Conservation (phyloP, 1,139 yeast species). For the Meyerozyma guilliermondii region DNA sequence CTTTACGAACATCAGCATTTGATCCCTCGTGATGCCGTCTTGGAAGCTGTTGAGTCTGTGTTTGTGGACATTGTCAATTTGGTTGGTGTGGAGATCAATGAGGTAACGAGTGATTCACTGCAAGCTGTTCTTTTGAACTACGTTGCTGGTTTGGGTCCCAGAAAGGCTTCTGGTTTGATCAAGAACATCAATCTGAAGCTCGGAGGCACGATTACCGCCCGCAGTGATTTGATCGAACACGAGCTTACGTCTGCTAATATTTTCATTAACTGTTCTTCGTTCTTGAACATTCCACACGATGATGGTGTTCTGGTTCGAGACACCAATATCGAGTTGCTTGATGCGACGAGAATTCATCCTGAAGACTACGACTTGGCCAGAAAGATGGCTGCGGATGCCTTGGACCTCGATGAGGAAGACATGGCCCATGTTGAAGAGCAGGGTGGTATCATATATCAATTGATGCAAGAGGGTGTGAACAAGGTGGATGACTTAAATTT, state of each 20-base stretch:
- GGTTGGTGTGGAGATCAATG: slow-evolving; percentile 92
- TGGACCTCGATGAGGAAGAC: slow-evolving; percentile 94
- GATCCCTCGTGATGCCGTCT: slow-evolving; percentile 58
- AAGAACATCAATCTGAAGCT: slow-evolving; percentile 71
- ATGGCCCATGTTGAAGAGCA: slow-evolving; percentile 69
- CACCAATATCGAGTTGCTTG: slow-evolving; percentile 71
- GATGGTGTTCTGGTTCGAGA: slow-evolving; percentile 46
- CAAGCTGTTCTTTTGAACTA: slow-evolving; percentile 68
- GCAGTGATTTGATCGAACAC: slow-evolving; percentile 75
- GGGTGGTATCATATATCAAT: slow-evolving; percentile 81
- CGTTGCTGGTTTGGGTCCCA: slow-evolving; percentile 90
- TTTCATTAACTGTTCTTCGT: slow-evolving; percentile 89
- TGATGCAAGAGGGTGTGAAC: slow-evolving; percentile 78
- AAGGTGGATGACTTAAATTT: slow-evolving; percentile 83
- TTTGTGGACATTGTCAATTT: slow-evolving; percentile 87
- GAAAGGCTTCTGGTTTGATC: slow-evolving; percentile 84
- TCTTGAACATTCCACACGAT: slow-evolving; percentile 74
- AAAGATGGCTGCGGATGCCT: slow-evolving; percentile 96
- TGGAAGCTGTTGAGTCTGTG: slow-evolving; percentile 69
- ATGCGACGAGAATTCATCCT: slow-evolving; percentile 95
- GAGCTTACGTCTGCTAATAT: slow-evolving; percentile 74
- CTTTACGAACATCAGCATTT: slow-evolving; percentile 75
- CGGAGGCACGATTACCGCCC: slow-evolving; percentile 63
- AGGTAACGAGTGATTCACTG: slow-evolving; percentile 74
- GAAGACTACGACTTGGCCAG: slow-evolving; percentile 95